Conservation (phyloP, 2,329 filamentous ascomycete species). For the Xylariaceae sp. region DNA sequence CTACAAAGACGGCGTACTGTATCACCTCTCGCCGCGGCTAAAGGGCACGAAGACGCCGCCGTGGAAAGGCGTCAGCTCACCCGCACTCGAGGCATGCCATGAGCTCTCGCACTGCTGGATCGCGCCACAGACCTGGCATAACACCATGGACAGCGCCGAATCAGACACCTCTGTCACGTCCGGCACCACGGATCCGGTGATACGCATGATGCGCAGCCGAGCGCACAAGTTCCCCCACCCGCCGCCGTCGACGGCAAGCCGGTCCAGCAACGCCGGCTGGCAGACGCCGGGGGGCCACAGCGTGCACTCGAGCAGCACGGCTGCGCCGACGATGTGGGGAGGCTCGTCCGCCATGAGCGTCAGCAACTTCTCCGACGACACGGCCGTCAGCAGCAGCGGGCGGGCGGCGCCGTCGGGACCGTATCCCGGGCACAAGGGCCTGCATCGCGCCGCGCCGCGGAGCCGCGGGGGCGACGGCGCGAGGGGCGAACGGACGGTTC, state of each 20-base stretch:
- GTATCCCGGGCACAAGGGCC: slow-evolving; percentile 5
- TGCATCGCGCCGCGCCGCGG: slow-evolving; percentile 15
- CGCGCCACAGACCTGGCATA: slow-evolving; percentile 49
- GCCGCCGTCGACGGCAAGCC: slow-evolving; percentile 26
- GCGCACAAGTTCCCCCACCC: slow-evolving; percentile 33
- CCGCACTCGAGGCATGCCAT: slow-evolving; percentile 48
- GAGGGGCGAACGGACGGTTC: slow-evolving; percentile 32
- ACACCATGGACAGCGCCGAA: slow-evolving; percentile 29
- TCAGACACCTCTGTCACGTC: slow-evolving; percentile 31
- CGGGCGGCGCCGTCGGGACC: slow-evolving; percentile 21
- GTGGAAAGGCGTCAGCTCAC: slow-evolving; percentile 51
- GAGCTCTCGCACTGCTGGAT: slow-evolving; percentile 61
- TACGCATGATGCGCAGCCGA: slow-evolving; percentile 37
- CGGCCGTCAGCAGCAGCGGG: slow-evolving; percentile 28
- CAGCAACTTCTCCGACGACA: slow-evolving; percentile 38
- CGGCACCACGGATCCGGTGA: slow-evolving; percentile 28
- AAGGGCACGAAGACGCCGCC: slow-evolving; percentile 58
- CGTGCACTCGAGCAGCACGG: slow-evolving; percentile 26
- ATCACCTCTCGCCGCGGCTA: slow-evolving; percentile 62
- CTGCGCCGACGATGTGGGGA: slow-evolving; percentile 37
- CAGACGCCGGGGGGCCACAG: slow-evolving; percentile 30
- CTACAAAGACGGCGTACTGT: slow-evolving; percentile 57
- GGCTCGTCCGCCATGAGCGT: slow-evolving; percentile 38
- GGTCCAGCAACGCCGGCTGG: slow-evolving; percentile 28
- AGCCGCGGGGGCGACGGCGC: slow-evolving; percentile 13